Evolutionary conservation across 1,284 basidiomycete genomes (phyloP), one percentile per base, ranked within the genome.

Genomic region (Mycena citricolor): DNA sequence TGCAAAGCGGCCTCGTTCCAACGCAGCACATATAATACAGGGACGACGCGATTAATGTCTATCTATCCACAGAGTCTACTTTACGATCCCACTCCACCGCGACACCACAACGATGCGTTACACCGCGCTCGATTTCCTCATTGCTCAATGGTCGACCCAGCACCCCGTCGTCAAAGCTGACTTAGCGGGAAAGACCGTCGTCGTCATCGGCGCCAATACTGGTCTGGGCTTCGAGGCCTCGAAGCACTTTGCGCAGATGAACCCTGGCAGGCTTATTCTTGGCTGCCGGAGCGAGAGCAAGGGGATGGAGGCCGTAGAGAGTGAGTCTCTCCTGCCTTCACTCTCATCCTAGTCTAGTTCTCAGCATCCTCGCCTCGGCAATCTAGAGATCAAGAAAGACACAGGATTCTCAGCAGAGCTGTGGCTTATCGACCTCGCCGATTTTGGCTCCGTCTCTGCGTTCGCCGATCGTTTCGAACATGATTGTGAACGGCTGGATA

Each of bases 191-290:
- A 62, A 67, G 35, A 67, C 55, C 6, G 59, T 66, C 14, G 39
- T 68, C 2, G 58, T 69, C 10, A 54, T 62, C 22, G 43, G 67
- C 2, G 72, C 71, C 2, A 75, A 74, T 47, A 56, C 55, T 4
- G 71, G 73, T 0, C 54, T 76, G 21, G 74, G 73, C 0, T 64
- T 67, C 32, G 69, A 75, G 43, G 65, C 70, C 0, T 52, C 68
- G 1, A 70, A 67, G 48, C 72, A 73, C 50, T 69, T 75, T 41
- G 69, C 70, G 1, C 48, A 54, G 1, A 73, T 71, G 70, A 62
- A 60, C 16, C 66, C 71, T 0, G 63, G 51, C 8, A 64, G 58
- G 20, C 56, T 74, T 6, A 62, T 75, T 30, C 34, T 73, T 13
- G 69, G 63, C 1, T 74, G 69, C 53, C 62, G 70, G 16, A 72